Base-by-base conservation (phyloP, 805 yeast species). In the Schwanniomyces occidentalis region DNA sequence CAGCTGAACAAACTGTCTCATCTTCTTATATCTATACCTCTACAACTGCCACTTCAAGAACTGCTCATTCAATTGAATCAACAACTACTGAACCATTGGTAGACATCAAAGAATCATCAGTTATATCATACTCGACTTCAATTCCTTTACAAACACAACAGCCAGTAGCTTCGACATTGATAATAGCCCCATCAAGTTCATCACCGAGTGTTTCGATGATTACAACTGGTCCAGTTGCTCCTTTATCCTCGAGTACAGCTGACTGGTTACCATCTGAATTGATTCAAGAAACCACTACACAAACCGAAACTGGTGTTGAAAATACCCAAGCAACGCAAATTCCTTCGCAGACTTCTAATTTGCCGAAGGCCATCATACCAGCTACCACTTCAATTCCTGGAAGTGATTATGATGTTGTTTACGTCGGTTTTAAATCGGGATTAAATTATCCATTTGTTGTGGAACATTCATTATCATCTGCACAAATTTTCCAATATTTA, bases 371-470 rank as follows among this genome's bases (percentile, higher is more conserved):
- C 7, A 85, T 89, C 50, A 76, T 88, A 0, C 95, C 96, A n/a
- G 64, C 63, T 2, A 61, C 66, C 6, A 71, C 79, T 8, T 56
- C 72, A 2, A 62, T 68, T 10, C 71, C 73, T 19, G 76, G 75
- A 37, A 42, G 40, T 15, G 51, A 65, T 42, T 75, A 76, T 51
- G 66, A 71, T 32, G 58, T 80, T 37, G 76, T 89, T 34, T 80
- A 84, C 30, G 65, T 89, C 53, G 95, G 95, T 4, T 91, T 91
- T 70, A 79, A 80, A 49, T 62, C 78, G 38, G 76, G 82, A 3
- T 76, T 89, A 61, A 89, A 88, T 60, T 91, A 90, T 61, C 86
- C 87, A 31, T 87, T 85, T 56, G 86, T 87, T 40, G 95, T 83
- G 27, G 62, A 71, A 38, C 77, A 82, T 56, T 74, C 91, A 1